Evolutionary conservation across 129 eudicot genomes (phyloP).

Genomic region (Saussurea involucrata): DNA sequence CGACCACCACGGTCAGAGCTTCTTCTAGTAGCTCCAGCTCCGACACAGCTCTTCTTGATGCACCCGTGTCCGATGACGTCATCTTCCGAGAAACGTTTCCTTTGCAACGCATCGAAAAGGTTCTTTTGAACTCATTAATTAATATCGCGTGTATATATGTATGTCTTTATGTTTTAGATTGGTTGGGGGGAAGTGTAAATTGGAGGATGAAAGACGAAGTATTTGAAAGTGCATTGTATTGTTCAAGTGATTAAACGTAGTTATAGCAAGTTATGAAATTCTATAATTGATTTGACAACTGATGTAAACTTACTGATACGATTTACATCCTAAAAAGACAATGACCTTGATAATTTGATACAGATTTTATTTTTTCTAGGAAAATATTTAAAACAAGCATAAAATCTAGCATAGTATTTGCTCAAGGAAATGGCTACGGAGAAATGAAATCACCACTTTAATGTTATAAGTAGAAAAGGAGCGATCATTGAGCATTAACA

Average conservation of each 20-base stretch:
- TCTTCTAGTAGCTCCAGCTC: constrained; percentile 39
- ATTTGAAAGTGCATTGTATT: constrained; percentile 19
- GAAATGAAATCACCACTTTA: not conserved
- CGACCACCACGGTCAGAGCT: constrained; percentile 14
- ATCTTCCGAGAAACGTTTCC: constrained; percentile 41
- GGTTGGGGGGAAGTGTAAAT: not conserved
- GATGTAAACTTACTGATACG: not conserved
- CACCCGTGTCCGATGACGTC: constrained; percentile 41
- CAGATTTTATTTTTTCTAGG: not conserved
- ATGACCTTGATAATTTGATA: not conserved
- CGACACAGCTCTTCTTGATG: constrained; percentile 38
- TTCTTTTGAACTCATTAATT: constrained; percentile 6
- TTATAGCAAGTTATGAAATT: not conserved
- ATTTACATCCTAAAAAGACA: not conserved
- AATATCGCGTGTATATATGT: not conserved
- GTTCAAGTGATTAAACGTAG: not conserved
- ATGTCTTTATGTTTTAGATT: not conserved
- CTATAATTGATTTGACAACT: not conserved
- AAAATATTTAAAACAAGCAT: too few relatives aligned
- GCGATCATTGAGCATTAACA: not conserved
- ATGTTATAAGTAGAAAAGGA: not conserved
- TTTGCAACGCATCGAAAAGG: constrained; percentile 58
- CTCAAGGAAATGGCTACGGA: not conserved
- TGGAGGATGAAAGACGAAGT: not conserved
- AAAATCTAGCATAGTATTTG: not conserved